A percentile compares a stretch with the other conserved stretches of the same genome.
phyloP scores from a whole-genome alignment of 208 protist species.

The Sergeia podlipaevii region DNA sequence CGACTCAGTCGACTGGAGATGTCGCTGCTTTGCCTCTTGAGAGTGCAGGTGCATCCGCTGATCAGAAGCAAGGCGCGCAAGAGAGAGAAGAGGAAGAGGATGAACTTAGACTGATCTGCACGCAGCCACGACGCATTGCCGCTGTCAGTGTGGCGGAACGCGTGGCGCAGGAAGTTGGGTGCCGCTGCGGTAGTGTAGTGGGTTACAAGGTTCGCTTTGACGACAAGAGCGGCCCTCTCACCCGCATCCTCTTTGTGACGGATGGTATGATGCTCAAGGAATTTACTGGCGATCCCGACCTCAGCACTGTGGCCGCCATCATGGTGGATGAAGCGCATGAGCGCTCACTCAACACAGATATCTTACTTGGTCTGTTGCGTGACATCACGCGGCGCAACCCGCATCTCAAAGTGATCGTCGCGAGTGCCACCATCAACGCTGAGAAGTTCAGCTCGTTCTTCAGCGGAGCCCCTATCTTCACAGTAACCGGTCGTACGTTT shows the following conservation, averaged over 20 bases:
- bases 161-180: constrained; percentile 95
- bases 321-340: constrained; percentile 99
- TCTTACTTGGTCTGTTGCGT: constrained; percentile 89
- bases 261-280: constrained; percentile 99
- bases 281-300: constrained; percentile 92
- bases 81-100: constrained; percentile 22
- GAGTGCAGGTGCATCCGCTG: background rate
- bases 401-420: constrained; percentile 97
- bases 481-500: constrained; percentile 96
- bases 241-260: constrained; percentile 96
- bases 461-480: constrained; percentile 92
- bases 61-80: background rate
- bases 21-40: no score
- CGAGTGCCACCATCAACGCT: constrained; percentile 98
- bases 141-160: constrained; percentile 98
- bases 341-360: constrained; percentile 95
- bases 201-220: constrained; percentile 98
- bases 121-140: constrained; percentile 99
- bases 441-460: constrained; percentile 98
- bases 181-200: constrained; percentile 86
- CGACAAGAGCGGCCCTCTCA: constrained; percentile 90
- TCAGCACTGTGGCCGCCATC: constrained; percentile 94
- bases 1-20: no score
- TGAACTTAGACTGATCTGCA: constrained; percentile 88
- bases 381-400: constrained; percentile 71